Evolutionary conservation across 2,329 filamentous ascomycete genomes (phyloP), one percentile per base, ranked within the genome.

Genomic region (Aspergillus novoparasiticus): DNA sequence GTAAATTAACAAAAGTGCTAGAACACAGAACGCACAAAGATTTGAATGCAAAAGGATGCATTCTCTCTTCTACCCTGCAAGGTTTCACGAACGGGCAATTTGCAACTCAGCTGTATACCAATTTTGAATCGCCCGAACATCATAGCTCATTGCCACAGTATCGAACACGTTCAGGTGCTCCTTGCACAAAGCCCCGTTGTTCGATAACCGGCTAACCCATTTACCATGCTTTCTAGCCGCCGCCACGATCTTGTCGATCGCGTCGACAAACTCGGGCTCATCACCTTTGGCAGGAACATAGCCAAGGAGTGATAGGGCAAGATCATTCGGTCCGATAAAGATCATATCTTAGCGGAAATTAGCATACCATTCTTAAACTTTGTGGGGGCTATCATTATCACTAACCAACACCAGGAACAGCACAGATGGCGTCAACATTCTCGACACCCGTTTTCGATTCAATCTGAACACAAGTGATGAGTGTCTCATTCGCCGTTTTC

Each of bases 171-270:
- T 61, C 53, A 72, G 70, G 19, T 70, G 75, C 64, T 81, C 73
- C 73, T 82, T 83, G 10, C 76, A 63, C 26, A 23, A n/a, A 34
- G 28, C 30, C 30, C 50, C 50, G 11, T 53, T n/a, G 11, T 83
- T 82, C 4, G 80, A 78, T 75, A 85, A 76, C 2, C 81, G 77
- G 1, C 86, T 89, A 12, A 84, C 84, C 78, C 89, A 90, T 78
- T 90, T 91, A 23, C 87, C 88, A 9, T 88, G 84, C 64, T 82
- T 83, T 59, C 82, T 81, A 4, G 86, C 84, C 3, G 89, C 88
- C 16, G 79, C 79, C 16, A 87, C 79, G 54, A 89, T 82, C 63
- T 82, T 85, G 53, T 81, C 80, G 62, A 91, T 85, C 32, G 89
- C 89, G 34, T 80, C 79, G 36, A 85, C 78, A 63, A 91, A 81